Percentiles rank a stretch among this genome's conserved stretches.
phyloP scores from a whole-genome alignment of 169 alveolate genomes.

The Theileria annulata region DNA sequence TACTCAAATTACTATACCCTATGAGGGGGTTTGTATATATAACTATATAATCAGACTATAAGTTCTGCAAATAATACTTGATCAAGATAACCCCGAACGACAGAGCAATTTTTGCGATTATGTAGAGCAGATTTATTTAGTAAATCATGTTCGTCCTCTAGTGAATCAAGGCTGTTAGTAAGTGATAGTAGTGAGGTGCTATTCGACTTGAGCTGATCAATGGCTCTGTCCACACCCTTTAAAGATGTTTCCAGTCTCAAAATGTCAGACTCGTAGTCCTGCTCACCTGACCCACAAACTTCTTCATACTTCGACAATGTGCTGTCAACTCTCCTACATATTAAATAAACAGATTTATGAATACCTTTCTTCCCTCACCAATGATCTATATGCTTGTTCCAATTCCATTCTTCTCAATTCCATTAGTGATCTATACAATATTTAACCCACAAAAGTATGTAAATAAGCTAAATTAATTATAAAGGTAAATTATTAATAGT shows the following conservation, averaged over 20 bases:
- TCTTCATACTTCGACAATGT: slow-evolving; percentile 48
- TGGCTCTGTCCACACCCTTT: slow-evolving; percentile 57
- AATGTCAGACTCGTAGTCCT: slow-evolving; percentile 33
- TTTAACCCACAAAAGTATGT: too few species aligned
- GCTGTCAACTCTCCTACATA: slow-evolving; percentile 34
- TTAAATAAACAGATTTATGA: background rate
- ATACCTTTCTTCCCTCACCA: slow-evolving; percentile 48
- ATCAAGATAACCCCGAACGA: slow-evolving; percentile 65
- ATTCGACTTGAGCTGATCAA: slow-evolving; percentile 58
- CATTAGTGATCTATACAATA: slow-evolving; percentile 7
- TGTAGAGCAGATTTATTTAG: slow-evolving; percentile 32
- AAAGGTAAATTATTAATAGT: background rate
- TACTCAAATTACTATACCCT: background rate
- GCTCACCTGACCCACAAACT: slow-evolving; percentile 53
- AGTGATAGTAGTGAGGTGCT: slow-evolving; percentile 21
- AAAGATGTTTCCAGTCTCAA: slow-evolving; percentile 19
- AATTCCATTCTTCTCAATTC: slow-evolving; percentile 44
- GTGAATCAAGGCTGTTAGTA: slow-evolving; percentile 22
- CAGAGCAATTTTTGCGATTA: slow-evolving; percentile 54
- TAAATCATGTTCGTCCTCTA: slow-evolving; percentile 42
- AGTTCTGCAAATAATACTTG: background rate
- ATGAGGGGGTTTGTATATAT: too few species aligned
- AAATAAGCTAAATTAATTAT: too few species aligned
- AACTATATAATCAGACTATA: background rate
- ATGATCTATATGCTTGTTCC: slow-evolving; percentile 39